Percentiles rank a stretch among this genome's conserved stretches.
Evolutionary conservation across 192 early-diverging fungal species (phyloP).

Genomic region (Backusella westeae): DNA sequence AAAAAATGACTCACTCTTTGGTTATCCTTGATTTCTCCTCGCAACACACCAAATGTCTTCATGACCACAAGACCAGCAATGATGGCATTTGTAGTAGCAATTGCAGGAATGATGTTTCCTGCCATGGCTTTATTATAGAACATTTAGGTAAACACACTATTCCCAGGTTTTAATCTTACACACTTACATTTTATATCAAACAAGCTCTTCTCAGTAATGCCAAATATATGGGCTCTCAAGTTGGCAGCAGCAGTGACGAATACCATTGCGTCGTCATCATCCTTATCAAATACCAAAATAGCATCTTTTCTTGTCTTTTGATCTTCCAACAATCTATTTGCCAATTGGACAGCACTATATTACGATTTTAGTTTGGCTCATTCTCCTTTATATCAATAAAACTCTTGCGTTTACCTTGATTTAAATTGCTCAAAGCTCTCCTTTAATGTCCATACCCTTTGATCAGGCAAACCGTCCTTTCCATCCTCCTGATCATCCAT

Average conservation of each 20-base stretch:
- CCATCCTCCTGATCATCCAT: slow-evolving; percentile 23
- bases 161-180: background rate
- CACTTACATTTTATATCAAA: slow-evolving; percentile 85
- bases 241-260: slow-evolving; percentile 96
- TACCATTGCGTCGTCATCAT: slow-evolving; percentile 84
- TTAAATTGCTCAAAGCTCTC: slow-evolving; percentile 73
- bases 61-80: slow-evolving; percentile 93
- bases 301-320: slow-evolving; percentile 48
- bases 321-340: slow-evolving; percentile 42
- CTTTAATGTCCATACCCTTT: slow-evolving; percentile 64
- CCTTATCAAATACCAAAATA: slow-evolving; percentile 88
- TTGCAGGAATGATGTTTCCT: slow-evolving; percentile 97
- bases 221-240: slow-evolving; percentile 80
- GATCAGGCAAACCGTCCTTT: slow-evolving; percentile 54
- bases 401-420: slow-evolving; percentile 51
- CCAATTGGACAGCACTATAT: slow-evolving; percentile 52
- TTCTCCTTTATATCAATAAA: background rate
- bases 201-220: slow-evolving; percentile 72
- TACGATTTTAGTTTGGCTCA: background rate
- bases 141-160: background rate
- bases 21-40: slow-evolving; percentile 47
- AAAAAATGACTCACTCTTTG: slow-evolving; percentile 44
- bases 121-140: slow-evolving; percentile 79
- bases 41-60: slow-evolving; percentile 76
- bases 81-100: slow-evolving; percentile 98